Evolutionary conservation across 2,329 filamentous ascomycete species (phyloP).

Genomic region (Talaromyces rugulosus): DNA sequence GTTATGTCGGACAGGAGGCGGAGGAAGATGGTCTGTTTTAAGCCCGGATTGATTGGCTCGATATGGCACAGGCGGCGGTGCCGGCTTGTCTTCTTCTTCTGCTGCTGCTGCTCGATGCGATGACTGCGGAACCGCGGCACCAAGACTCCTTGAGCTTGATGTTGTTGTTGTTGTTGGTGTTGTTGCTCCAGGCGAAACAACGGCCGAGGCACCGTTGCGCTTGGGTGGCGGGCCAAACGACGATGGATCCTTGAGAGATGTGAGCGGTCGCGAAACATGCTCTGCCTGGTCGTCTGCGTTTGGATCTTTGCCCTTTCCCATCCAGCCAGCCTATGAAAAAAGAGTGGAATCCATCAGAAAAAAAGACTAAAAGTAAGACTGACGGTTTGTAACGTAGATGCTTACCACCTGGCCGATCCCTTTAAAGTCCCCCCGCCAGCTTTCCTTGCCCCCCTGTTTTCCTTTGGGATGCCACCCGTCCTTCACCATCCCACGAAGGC

Average conservation of each 20-base stretch:
- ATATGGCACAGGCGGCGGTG: slow-evolving; percentile 61
- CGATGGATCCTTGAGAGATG: slow-evolving; percentile 68
- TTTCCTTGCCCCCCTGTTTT: slow-evolving; percentile 50
- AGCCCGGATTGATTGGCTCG: slow-evolving; percentile 67
- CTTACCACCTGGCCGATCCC: slow-evolving; percentile 55
- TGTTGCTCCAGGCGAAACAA: not conserved
- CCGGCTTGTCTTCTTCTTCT: slow-evolving; percentile 32
- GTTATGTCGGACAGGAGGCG: slow-evolving; percentile 57
- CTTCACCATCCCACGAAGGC: slow-evolving; percentile 46
- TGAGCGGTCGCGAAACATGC: slow-evolving; percentile 60
- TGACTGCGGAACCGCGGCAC: slow-evolving; percentile 40
- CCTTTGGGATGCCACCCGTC: slow-evolving; percentile 53
- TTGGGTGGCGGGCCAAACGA: slow-evolving; percentile 79
- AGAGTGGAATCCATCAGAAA: not conserved
- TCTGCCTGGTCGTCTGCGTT: slow-evolving; percentile 40
- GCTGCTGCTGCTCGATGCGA: slow-evolving; percentile 25
- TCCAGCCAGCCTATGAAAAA: slow-evolving; percentile 51
- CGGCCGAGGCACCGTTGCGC: slow-evolving; percentile 37
- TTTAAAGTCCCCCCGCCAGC: slow-evolving; percentile 54
- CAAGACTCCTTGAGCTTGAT: slow-evolving; percentile 36
- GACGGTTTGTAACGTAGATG: slow-evolving; percentile 1
- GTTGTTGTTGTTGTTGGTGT: not conserved
- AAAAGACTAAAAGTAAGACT: too few relatives aligned
- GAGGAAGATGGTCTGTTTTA: slow-evolving; percentile 63
- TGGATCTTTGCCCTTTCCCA: slow-evolving; percentile 51